Evolutionary conservation across 441 rosid species (phyloP).

Genomic region (Euphorbia celastroides): DNA sequence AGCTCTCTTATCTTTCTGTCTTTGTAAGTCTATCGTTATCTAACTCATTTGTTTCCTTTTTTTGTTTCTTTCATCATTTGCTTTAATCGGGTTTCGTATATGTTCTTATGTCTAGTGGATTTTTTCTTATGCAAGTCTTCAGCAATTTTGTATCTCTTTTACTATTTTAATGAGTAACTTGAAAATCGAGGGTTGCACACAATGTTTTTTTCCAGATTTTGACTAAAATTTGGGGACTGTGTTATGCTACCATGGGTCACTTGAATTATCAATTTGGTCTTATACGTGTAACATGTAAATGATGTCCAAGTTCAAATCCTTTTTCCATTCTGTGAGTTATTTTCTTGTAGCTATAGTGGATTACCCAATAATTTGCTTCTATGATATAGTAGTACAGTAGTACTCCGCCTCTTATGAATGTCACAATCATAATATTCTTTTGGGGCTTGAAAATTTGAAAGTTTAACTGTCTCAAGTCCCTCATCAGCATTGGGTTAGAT

Average conservation of each 20-base stretch:
- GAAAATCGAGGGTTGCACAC: not conserved
- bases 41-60: too few relatives aligned
- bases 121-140: not conserved
- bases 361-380: too few relatives aligned
- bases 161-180: not conserved
- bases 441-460: too few relatives aligned
- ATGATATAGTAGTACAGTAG: too few relatives aligned
- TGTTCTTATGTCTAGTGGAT: not conserved
- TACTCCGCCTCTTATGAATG: too few relatives aligned
- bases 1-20: constrained; percentile 59
- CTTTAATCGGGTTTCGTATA: not conserved
- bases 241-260: not conserved
- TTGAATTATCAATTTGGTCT: not conserved
- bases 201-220: not conserved
- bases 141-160: too few relatives aligned
- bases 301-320: not conserved
- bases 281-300: not conserved
- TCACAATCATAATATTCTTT: too few relatives aligned
- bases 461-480: too few relatives aligned
- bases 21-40: constrained; percentile 41
- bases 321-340: too few relatives aligned
- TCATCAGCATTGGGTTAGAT: too few relatives aligned
- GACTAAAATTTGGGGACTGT: not conserved
- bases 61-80: not conserved
- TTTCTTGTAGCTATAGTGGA: too few relatives aligned